phyloP scores from a whole-genome alignment of 2,329 filamentous ascomycete species.

The Aspergillus costaricaensis region DNA sequence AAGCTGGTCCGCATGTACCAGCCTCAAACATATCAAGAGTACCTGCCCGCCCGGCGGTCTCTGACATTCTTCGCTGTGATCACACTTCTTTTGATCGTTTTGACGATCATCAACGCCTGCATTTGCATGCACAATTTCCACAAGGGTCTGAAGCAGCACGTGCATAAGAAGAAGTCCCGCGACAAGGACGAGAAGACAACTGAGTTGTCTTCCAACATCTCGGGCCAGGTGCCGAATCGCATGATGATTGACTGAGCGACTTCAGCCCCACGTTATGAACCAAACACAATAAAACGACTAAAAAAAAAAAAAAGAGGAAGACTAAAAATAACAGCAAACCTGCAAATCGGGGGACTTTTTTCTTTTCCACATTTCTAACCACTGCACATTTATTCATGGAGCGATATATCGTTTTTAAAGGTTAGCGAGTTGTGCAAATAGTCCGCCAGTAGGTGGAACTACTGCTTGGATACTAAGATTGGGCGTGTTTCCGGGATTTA shows the following conservation, averaged over 20 bases:
- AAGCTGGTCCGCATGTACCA: conserved; percentile 97
- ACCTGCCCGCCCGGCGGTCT: conserved; percentile 77
- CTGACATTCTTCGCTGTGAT: conserved; percentile 93
- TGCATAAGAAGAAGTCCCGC: conserved; percentile 61
- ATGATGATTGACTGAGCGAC: conserved; percentile 49
- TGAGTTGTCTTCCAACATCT: conserved; percentile 43
- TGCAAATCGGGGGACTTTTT: not conserved
- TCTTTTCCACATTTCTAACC: not conserved
- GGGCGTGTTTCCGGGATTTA: conserved; percentile 24
- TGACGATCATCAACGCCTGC: conserved; percentile 84
- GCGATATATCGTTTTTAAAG: conserved; percentile 18
- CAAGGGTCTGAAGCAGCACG: conserved; percentile 83
- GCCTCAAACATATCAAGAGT: conserved; percentile 59
- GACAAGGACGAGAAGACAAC: conserved; percentile 52
- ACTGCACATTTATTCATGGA: conserved; percentile 3
- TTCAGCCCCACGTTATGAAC: not conserved
- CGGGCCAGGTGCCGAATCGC: conserved; percentile 39
- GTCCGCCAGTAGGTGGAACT: conserved; percentile 8
- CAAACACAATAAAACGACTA: conserved; percentile 13
- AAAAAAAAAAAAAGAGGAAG: not conserved
- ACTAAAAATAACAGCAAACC: conserved; percentile 2
- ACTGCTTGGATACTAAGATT: conserved; percentile 18
- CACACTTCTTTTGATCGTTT: conserved; percentile 82
- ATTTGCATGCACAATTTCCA: conserved; percentile 90
- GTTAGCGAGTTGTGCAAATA: conserved; percentile 12